Percentiles rank a stretch among this genome's conserved stretches.
phyloP scores from a whole-genome alignment of 2,329 filamentous ascomycete species.

The Pleochaeta shiraiana region DNA sequence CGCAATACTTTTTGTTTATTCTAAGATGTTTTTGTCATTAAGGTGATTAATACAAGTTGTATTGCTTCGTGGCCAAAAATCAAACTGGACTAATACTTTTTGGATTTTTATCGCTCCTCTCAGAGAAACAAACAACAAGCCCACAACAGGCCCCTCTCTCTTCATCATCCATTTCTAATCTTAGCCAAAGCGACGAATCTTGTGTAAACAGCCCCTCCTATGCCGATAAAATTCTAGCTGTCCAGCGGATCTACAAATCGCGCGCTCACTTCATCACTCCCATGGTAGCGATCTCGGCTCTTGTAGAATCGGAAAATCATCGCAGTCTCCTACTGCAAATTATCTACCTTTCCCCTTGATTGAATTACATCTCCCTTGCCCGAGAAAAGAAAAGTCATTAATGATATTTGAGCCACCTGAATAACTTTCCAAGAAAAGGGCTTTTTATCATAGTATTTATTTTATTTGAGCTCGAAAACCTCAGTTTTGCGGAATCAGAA shows the following conservation, averaged over 20 bases:
- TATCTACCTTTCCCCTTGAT: neutral
- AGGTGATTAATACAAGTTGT: too few relatives aligned
- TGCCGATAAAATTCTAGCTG: conserved; percentile 2
- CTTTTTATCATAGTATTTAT: conserved; percentile 46
- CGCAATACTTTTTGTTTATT: too few relatives aligned
- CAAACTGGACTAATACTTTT: neutral
- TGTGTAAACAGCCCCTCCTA: neutral
- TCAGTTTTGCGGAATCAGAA: conserved; percentile 47
- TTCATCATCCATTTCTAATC: neutral
- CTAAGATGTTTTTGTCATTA: too few relatives aligned
- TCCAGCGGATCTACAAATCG: neutral
- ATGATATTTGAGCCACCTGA: neutral
- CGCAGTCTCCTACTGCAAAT: neutral
- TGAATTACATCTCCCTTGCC: neutral
- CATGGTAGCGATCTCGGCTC: neutral
- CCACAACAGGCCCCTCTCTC: neutral
- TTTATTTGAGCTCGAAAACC: conserved; percentile 44
- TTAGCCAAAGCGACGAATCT: conserved; percentile 1
- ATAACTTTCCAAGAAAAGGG: conserved; percentile 21
- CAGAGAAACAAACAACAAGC: neutral
- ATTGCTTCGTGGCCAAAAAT: too few relatives aligned
- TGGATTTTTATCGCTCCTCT: neutral
- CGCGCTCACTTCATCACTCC: neutral
- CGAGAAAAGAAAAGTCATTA: neutral
- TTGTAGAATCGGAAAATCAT: conserved; percentile 1